Base-by-base conservation (phyloP, 1,139 yeast species). In the Saccharomycopsis phalli region DNA sequence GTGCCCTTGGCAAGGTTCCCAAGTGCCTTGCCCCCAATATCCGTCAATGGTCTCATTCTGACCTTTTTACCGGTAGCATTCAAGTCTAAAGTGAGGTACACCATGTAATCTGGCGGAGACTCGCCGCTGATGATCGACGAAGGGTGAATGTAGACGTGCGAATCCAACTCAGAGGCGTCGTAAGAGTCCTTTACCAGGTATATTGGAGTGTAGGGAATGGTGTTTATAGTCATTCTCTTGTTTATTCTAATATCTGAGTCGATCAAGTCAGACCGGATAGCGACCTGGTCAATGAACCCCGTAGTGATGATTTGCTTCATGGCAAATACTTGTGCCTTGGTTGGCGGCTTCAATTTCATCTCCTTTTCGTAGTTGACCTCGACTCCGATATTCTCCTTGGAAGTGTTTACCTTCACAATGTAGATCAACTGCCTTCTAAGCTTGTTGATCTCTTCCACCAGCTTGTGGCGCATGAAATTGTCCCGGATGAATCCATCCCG, bases 261-360 rank as follows among this genome's bases (percentile, higher is more conserved):
- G 8, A 79, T 62, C 25, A 78, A 51, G 54, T 87, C 96, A 0
- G 84, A 91, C 47, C 97, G 68, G 11, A 84, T 72, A 1, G 95
- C 94, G 16, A 91, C 72, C 54, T 84, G 95, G 57, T 93, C 98
- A 37, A 91, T 68, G 53, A 84, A 93, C 0, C 98, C 98, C 0
- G 96, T 80, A 2, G 95, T 75, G 7, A 91, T 66, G 77, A 93
- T 88, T 59, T 93, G 98, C 54, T 87, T 88, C 49, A 93, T 62
- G 1, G 94, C 81, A 41, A 76, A 71, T 8, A 86, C 57, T 61
- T 93, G 98, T 13, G 62, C 58, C 37, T 73, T 69, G 7, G 69
- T 60, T 0, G 98, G 98, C 7, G 84, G 75, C 0, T 69, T 73
- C 22, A 86, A 63, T 53, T 76, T 80, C 49, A 74, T 51, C 6